Conservation (phyloP, 176 grass and related monocot species). For the Lolium perenne region DNA sequence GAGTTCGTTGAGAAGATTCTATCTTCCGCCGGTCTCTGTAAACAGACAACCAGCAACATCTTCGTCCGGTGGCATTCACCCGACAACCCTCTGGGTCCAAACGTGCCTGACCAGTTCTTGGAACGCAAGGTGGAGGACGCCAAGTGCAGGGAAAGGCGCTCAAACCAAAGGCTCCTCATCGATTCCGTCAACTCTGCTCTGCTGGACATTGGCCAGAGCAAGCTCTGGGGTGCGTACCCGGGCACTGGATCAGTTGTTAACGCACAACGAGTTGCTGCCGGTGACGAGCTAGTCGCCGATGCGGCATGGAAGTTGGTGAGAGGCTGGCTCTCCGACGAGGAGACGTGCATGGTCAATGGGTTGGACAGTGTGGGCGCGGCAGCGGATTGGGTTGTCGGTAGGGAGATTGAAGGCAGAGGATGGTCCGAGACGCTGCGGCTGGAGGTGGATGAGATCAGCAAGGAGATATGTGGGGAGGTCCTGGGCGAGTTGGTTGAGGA, state of each 20-base stretch:
- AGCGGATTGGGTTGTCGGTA: conserved; percentile 59
- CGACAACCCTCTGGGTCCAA: conserved; percentile 66
- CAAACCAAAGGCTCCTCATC: conserved; percentile 78
- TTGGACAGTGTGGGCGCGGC: conserved; percentile 41
- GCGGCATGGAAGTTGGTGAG: conserved; percentile 70
- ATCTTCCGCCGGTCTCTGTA: conserved; percentile 51
- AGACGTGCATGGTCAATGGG: conserved; percentile 20
- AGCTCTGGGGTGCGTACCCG: conserved; percentile 57
- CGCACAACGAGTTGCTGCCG: conserved; percentile 3
- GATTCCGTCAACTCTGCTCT: conserved; percentile 80
- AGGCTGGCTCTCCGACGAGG: conserved; percentile 63
- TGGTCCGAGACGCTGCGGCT: conserved; percentile 60
- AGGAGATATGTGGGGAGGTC: conserved; percentile 69
- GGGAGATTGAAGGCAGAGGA: conserved; percentile 64
- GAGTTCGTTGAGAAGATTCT: conserved; percentile 74
- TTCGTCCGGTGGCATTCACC: conserved; percentile 70
- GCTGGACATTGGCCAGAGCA: conserved; percentile 66
- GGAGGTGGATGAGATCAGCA: conserved; percentile 81
- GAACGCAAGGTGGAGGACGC: conserved; percentile 65
- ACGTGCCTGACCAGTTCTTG: conserved; percentile 66
- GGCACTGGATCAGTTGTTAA: conserved; percentile 39
- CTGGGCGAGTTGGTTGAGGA: conserved; percentile 74
- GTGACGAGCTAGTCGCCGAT: conserved; percentile 42
- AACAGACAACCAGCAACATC: conserved; percentile 44
- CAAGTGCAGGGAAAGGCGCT: conserved; percentile 76